Evolutionary conservation across 2,329 filamentous ascomycete species (phyloP), one percentile per base, ranked within the genome.

Genomic region (Colletotrichum tanaceti): DNA sequence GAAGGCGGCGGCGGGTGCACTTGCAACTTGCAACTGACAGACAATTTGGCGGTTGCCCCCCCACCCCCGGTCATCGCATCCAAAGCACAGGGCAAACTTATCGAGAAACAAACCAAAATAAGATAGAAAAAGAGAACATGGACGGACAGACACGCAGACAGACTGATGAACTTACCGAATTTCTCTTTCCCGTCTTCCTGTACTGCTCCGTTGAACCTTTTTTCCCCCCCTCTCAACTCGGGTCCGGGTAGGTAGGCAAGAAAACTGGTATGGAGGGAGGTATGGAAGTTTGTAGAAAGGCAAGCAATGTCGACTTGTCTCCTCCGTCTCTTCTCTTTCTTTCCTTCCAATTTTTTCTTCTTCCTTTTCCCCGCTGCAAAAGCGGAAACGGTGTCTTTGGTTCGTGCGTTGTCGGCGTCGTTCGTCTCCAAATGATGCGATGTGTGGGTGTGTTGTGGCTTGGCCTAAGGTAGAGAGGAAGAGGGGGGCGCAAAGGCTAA

Each of bases 381-480:
- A 50, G 24, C 53, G 43, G 41, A 49, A 41, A 58, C 35, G 46
- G 35, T 58, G 32, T 64, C 47, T 64, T 20, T 64, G 53, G 52
- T 16, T 64, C 54, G 53, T 58, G 59, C 60, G 60, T 22, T 20
- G 46, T n/a, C 41, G 28, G 53, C 38, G 54, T 53, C 60, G 65
- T 68, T 68, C 60, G 65, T 64, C 65, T 59, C 61, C 65, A 49
- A 47, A 68, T 68, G 65, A 68, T 43, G 65, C 50, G 65, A 64
- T 64, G 44, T 28, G 28, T 28, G 1, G 6, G 1, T 28, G 28
- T 28, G 28, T 28, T 58, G 60, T 54, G 60, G 65, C 65, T 68
- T 68, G 65, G 58, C 53, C 28, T 5, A 28, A n/a, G n/a, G n/a
- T n/a, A n/a, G 28, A 28, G 28, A 28, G 28, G 28, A 4, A 28